phyloP scores from a whole-genome alignment of 176 grass and related monocot genomes.

The Saccharum spontaneum region DNA sequence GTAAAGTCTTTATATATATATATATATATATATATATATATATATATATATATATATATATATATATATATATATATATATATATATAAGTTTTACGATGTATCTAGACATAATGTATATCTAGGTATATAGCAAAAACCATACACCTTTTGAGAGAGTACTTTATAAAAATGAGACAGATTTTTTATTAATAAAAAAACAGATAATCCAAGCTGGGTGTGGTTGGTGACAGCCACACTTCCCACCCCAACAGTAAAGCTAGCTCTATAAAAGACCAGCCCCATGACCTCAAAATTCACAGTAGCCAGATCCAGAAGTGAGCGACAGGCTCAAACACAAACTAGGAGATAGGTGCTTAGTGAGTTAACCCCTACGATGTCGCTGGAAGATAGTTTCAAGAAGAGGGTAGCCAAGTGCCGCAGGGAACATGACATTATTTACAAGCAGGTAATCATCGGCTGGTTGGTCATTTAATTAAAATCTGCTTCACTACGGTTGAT shows the following conservation, averaged over 20 bases:
- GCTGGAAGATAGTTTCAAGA: neutral
- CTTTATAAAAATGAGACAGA: neutral
- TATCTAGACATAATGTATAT: neutral
- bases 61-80: neutral
- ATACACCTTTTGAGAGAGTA: neutral
- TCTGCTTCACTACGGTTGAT: neutral
- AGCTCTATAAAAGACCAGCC: neutral
- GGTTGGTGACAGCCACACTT: neutral
- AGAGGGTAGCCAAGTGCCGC: neutral
- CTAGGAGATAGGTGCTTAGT: neutral
- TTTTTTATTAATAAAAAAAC: neutral
- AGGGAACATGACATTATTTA: neutral
- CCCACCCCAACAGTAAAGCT: neutral
- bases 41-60: neutral
- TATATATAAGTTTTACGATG: neutral
- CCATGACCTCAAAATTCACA: neutral
- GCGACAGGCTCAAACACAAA: neutral
- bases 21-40: neutral
- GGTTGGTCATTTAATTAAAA: neutral
- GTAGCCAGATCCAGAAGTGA: neutral
- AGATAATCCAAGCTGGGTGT: neutral
- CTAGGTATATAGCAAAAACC: neutral
- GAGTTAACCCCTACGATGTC: neutral
- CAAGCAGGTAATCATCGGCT: neutral
- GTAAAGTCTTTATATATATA: neutral